Conservation (phyloP, 371 early-diverging fungal genomes). For the Mortierella sp. region DNA sequence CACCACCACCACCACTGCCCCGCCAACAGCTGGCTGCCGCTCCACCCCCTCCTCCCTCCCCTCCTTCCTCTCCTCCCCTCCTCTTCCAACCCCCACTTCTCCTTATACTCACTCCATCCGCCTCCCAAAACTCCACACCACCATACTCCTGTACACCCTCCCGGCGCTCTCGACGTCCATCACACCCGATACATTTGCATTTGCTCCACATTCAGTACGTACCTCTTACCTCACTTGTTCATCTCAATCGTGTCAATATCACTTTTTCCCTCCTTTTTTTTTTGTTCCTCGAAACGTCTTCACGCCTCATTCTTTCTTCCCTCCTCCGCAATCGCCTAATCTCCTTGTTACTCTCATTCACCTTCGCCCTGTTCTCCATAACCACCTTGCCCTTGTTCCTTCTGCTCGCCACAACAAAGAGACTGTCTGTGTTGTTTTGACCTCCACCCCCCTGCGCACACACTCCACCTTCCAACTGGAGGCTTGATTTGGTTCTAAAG, state of each 20-base stretch:
- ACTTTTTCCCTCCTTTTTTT: slow-evolving; percentile 5
- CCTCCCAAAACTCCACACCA: too few relatives aligned
- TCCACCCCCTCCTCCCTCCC: too few relatives aligned
- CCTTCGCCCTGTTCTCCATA: background rate
- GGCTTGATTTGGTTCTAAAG: background rate
- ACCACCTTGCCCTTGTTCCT: slow-evolving; percentile 2
- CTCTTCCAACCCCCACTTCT: too few relatives aligned
- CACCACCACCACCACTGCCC: too few relatives aligned
- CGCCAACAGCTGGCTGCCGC: too few relatives aligned
- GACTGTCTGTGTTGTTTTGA: background rate
- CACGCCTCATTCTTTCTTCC: background rate
- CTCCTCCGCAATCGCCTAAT: background rate
- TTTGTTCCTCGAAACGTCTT: background rate
- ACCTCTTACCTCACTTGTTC: background rate
- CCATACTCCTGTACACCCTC: too few relatives aligned
- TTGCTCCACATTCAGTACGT: background rate
- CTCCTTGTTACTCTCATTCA: slow-evolving; percentile 4
- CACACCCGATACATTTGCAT: too few relatives aligned
- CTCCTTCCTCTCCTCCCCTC: too few relatives aligned
- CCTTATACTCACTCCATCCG: too few relatives aligned
- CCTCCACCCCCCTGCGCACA: background rate
- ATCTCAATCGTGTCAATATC: background rate
- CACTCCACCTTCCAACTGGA: background rate
- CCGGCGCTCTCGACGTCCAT: too few relatives aligned
- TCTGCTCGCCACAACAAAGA: background rate